Percentiles rank a stretch among this genome's conserved stretches.
These are phyloP conservation scores for Carallia brachiata DNA, from an alignment of 345 rosid genomes.

Conservation along the genomic window DNA sequence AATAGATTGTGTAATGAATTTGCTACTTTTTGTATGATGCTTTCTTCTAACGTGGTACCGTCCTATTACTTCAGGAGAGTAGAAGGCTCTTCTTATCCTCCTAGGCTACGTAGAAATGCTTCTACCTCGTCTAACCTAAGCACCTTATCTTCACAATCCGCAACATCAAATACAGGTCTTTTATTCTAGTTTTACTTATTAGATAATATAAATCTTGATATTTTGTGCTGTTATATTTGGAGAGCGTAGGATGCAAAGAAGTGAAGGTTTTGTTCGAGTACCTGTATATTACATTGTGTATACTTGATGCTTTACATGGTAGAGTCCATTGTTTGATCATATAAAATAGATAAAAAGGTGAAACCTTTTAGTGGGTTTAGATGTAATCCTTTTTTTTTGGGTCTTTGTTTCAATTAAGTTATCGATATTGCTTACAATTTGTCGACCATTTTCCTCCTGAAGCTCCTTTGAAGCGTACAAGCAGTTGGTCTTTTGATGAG, in stretches of 20 bases:
- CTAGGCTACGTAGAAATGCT: slow-evolving; percentile 64
- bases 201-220: neutral
- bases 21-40: neutral
- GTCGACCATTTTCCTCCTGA: slow-evolving; percentile 2
- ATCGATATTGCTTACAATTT: no score
- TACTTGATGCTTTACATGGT: no score
- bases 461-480: slow-evolving; percentile 63
- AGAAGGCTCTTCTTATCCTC: slow-evolving; percentile 46
- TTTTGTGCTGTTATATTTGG: neutral
- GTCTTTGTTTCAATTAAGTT: no score
- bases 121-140: slow-evolving; percentile 68
- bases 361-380: no score
- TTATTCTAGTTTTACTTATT: neutral
- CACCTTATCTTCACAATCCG: slow-evolving; percentile 39
- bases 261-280: neutral
- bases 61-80: slow-evolving; percentile 33
- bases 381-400: no score
- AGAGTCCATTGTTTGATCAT: no score
- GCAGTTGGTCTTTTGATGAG: slow-evolving; percentile 83
- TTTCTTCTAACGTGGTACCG: neutral
- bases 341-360: no score
- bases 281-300: neutral
- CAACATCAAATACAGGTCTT: slow-evolving; percentile 51
- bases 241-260: neutral
- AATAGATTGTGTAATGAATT: neutral